Percentiles rank a stretch among this genome's conserved stretches.
Conservation (phyloP, 2,329 filamentous ascomycete species). For the Neofusicoccum sp. region DNA sequence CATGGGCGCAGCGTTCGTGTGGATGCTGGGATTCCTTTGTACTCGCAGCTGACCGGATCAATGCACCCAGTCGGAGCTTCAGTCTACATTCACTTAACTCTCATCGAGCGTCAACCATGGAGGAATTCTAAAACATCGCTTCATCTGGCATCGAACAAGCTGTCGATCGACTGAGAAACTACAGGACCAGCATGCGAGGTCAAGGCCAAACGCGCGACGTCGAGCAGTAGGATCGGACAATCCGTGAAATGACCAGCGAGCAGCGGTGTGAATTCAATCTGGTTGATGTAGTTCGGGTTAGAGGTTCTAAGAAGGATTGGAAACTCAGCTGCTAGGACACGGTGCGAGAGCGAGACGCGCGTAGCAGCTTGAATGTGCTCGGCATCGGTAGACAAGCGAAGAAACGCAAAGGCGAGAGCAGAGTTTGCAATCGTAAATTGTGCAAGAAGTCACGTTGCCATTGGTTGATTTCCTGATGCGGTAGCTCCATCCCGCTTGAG, state of each 20-base stretch:
- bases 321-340: neutral
- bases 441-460: neutral
- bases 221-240: neutral
- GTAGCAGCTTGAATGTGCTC: neutral
- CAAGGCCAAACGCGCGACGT: no score
- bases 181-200: neutral
- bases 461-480: conserved; percentile 1
- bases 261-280: neutral
- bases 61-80: no score
- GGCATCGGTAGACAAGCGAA: neutral
- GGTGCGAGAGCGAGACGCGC: neutral
- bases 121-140: no score
- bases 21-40: no score
- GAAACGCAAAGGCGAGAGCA: neutral
- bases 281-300: neutral
- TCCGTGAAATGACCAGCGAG: neutral
- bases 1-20: no score
- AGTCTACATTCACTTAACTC: no score
- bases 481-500: neutral
- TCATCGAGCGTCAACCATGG: no score
- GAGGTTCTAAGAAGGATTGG: neutral
- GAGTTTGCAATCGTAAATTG: neutral
- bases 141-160: no score
- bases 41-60: no score
- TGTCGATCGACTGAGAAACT: no score